Conservation (phyloP, 2,329 filamentous ascomycete genomes). For the Fusarium luffae region DNA sequence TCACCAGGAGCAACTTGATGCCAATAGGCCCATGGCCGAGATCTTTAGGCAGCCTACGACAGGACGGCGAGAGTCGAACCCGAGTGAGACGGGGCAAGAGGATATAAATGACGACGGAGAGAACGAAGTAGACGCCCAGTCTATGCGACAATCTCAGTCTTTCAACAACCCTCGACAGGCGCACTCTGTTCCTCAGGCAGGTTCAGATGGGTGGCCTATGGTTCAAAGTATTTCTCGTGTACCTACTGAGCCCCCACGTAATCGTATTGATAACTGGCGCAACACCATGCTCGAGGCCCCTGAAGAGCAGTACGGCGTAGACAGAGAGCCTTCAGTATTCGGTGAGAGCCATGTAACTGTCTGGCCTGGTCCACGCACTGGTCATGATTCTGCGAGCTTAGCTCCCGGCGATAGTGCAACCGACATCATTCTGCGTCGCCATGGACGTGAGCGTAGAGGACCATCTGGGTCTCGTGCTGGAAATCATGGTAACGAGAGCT, state of each 20-base stretch:
- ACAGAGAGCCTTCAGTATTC: constrained; percentile 1
- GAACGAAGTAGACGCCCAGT: neutral
- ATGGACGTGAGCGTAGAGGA: neutral
- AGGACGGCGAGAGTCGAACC: neutral
- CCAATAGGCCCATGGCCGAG: neutral
- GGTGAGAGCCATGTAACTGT: constrained; percentile 13
- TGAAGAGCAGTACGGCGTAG: neutral
- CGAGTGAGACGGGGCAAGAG: neutral
- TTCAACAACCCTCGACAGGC: neutral
- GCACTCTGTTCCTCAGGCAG: neutral
- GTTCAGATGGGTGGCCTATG: neutral
- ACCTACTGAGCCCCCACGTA: neutral
- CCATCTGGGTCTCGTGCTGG: neutral
- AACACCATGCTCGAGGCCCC: neutral
- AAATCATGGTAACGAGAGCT: neutral
- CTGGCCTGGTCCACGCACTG: constrained; percentile 10
- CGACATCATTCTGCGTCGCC: neutral
- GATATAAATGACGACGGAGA: neutral
- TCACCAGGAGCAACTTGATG: neutral
- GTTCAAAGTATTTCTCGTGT: neutral
- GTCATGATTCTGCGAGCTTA: neutral
- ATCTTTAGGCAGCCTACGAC: neutral
- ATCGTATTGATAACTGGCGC: constrained; percentile 13
- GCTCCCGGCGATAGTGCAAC: constrained; percentile 13
- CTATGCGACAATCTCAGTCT: constrained; percentile 5